Evolutionary conservation across 2,329 filamentous ascomycete species (phyloP).

Genomic region (Fusarium incarnatum): DNA sequence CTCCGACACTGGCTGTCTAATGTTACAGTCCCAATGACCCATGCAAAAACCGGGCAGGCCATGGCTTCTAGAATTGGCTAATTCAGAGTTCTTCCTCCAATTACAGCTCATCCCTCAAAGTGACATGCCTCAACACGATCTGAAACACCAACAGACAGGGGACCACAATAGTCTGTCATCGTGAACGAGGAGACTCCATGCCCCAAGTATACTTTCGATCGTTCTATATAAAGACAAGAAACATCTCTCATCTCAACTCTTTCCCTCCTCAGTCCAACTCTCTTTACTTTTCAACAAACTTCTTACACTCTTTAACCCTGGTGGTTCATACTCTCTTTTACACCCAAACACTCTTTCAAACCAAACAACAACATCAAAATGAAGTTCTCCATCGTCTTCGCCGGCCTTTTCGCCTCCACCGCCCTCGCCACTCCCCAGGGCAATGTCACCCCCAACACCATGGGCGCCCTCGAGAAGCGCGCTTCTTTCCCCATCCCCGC

Average conservation of each 20-base stretch:
- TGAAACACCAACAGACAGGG: conserved; percentile 16
- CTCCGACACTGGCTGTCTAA: background rate
- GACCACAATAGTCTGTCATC: background rate
- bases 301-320: conserved; percentile 40
- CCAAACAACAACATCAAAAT: conserved; percentile 28
- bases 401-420: conserved; percentile 39
- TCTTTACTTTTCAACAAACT: conserved; percentile 22
- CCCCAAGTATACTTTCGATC: background rate
- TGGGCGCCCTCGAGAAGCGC: conserved; percentile 43
- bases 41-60: background rate
- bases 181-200: background rate
- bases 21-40: background rate
- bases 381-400: conserved; percentile 43
- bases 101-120: background rate
- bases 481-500: conserved; percentile 42
- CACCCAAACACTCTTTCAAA: background rate
- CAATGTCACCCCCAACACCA: conserved; percentile 43
- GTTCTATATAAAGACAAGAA: conserved; percentile 12
- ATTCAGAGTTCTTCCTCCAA: conserved; percentile 24
- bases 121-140: conserved; percentile 15
- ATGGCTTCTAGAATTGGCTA: background rate
- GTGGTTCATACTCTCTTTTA: conserved; percentile 42
- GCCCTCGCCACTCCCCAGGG: conserved; percentile 41
- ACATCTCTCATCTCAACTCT: background rate
- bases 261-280: conserved; percentile 13